Base-by-base conservation (phyloP, 805 yeast genomes). In the Maudiozyma serrabonitensis region DNA sequence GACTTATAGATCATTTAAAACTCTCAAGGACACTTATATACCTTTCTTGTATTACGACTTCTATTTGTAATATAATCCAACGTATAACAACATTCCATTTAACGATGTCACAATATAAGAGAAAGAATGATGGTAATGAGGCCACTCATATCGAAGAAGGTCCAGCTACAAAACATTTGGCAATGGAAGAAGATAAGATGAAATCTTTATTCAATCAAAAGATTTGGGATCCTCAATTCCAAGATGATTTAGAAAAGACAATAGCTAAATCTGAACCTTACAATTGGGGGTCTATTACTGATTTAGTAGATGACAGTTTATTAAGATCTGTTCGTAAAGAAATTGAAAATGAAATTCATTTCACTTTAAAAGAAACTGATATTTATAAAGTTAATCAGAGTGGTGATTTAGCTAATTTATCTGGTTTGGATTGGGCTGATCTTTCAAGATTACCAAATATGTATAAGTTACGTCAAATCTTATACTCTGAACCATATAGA, bases 281-380 rank as follows among this genome's bases (percentile, higher is more conserved):
- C 64, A 75, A 80, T 61, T 91, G 97, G 90, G 97, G 98, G 2
- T 81, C 89, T 13, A 84, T 93, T 45, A 73, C 71, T 21, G 76
- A 81, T 34, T 70, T 93, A 44, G 74, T 93, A 40, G 79, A 90
- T 62, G 95, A 91, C 55, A 78, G 80, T 1, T 69, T 95, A 38
- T 69, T 93, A 48, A 72, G 93, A 53, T 75, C 77, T 31, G 98
- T 95, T 1, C 76, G 98, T 46, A 78, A 79, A 50, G 99, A 93
- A 65, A 89, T 95, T 25, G 76, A 87, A 55, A 69, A 74, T 2
- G 84, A 89, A 60, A 83, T 93, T 53, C 93, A 87, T 42, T 93
- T 95, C 72, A 89, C 98, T 9, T 80, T 82, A 57, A 93, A 95
- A 66, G 99, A 95, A 67, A 93, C 99, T 0, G 99, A 93, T 63